Evolutionary conservation across 2,329 filamentous ascomycete species (phyloP).

Genomic region (Colletotrichum incanum): DNA sequence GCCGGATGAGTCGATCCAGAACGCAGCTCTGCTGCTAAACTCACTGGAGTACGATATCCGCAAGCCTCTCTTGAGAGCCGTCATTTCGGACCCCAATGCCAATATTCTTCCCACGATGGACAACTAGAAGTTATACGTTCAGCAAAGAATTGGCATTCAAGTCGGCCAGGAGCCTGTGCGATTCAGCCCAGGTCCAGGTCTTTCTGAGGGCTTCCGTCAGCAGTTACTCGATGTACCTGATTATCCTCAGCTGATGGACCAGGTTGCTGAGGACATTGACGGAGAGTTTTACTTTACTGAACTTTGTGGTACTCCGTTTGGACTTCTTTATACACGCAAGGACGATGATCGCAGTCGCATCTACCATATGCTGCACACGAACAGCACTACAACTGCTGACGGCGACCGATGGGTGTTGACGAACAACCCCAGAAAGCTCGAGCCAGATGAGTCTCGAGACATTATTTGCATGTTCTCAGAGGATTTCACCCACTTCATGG

Average conservation of each 20-base stretch:
- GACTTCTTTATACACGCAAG: conserved; percentile 24
- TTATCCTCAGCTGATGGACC: neutral
- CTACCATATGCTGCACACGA: conserved; percentile 23
- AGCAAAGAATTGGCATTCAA: conserved; percentile 20
- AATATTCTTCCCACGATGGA: conserved; percentile 14
- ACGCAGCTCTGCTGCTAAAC: conserved; percentile 1
- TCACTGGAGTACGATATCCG: conserved; percentile 23
- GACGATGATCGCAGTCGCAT: neutral
- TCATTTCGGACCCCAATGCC: neutral
- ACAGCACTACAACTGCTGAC: neutral
- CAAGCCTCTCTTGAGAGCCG: conserved; percentile 27
- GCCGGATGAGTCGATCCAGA: neutral
- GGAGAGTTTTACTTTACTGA: conserved; percentile 9
- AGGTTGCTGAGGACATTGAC: neutral
- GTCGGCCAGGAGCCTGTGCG: conserved; percentile 6
- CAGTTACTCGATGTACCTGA: neutral
- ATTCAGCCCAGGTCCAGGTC: neutral
- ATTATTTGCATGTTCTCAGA: conserved; percentile 7
- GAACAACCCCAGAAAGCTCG: conserved; percentile 22
- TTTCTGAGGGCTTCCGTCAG: conserved; percentile 8
- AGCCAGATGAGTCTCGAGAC: conserved; percentile 16
- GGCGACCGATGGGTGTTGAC: conserved; percentile 35
- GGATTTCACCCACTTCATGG: conserved; percentile 6
- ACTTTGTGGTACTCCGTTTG: conserved; percentile 29
- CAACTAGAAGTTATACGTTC: conserved; percentile 36